These are phyloP conservation scores for Tanacetum coccineum DNA, from an alignment of 129 eudicot species.

Conservation along the genomic window DNA sequence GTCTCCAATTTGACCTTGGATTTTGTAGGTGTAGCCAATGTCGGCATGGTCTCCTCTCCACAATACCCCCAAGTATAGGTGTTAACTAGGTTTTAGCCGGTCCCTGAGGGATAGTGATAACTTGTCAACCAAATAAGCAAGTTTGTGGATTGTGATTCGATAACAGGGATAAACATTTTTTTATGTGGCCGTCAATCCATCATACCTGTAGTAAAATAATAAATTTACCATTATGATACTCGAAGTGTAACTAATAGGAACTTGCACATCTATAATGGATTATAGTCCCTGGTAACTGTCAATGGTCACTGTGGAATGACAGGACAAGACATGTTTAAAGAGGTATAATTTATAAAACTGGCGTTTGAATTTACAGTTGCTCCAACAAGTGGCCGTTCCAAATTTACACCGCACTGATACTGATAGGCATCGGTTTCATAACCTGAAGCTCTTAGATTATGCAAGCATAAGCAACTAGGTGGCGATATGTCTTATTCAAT, in stretches of 20 bases:
- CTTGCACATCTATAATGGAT: background rate
- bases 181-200: too few relatives aligned
- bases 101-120: too few relatives aligned
- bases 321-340: background rate
- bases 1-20: too few relatives aligned
- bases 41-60: too few relatives aligned
- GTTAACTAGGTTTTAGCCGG: too few relatives aligned
- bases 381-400: slow-evolving; percentile 21
- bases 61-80: too few relatives aligned
- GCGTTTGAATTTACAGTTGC: slow-evolving; percentile 33
- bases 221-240: too few relatives aligned
- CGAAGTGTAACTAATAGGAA: background rate
- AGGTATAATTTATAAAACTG: slow-evolving; percentile 17
- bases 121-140: too few relatives aligned
- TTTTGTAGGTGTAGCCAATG: too few relatives aligned
- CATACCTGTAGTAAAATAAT: too few relatives aligned
- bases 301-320: slow-evolving; percentile 1
- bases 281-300: background rate
- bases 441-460: slow-evolving; percentile 6
- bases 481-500: slow-evolving; percentile 44
- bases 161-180: too few relatives aligned
- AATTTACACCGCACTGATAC: slow-evolving; percentile 26
- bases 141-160: too few relatives aligned
- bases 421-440: slow-evolving; percentile 13
- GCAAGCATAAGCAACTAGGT: slow-evolving; percentile 6